Percentiles rank a stretch among this genome's conserved stretches.
Evolutionary conservation across 208 protist species (phyloP).

Genomic region (Trypanosoma brucei): DNA sequence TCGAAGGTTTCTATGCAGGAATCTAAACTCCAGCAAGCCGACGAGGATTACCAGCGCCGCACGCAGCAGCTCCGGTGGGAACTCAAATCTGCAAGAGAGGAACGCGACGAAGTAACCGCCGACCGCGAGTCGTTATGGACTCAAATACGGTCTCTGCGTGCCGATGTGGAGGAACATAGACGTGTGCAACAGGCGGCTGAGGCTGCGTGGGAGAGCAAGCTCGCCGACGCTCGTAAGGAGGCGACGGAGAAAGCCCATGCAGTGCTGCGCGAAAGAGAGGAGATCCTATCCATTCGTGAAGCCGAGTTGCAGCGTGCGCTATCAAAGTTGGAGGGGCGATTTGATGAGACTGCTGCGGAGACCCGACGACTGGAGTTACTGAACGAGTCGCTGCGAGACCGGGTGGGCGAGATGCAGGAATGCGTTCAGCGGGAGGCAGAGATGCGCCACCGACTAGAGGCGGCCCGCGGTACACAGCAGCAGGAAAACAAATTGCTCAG

Average conservation of each 20-base stretch:
- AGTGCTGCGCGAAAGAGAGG: slow-evolving; percentile 31
- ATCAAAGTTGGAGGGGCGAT: slow-evolving; percentile 17
- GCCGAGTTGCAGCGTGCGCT: slow-evolving; percentile 18
- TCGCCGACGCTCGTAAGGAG: slow-evolving; percentile 14
- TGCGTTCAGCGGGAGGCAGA: slow-evolving; percentile 13
- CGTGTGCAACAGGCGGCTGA: slow-evolving; percentile 15
- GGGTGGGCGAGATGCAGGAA: slow-evolving; percentile 17
- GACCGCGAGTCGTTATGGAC: slow-evolving; percentile 37
- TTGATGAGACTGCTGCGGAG: slow-evolving; percentile 12
- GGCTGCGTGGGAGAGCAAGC: slow-evolving; percentile 11
- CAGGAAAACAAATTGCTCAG: slow-evolving; percentile 10
- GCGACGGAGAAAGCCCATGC: slow-evolving; percentile 22
- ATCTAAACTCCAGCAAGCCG: slow-evolving; percentile 28
- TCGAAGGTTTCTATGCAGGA: slow-evolving; percentile 18
- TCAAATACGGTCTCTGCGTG: slow-evolving; percentile 30
- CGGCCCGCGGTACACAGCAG: slow-evolving; percentile 9
- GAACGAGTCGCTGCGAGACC: slow-evolving; percentile 12
- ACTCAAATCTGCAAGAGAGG: slow-evolving; percentile 26
- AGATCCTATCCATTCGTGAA: slow-evolving; percentile 27
- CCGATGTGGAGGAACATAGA: slow-evolving; percentile 16
- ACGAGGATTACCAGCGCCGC: slow-evolving; percentile 30
- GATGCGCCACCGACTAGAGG: slow-evolving; percentile 21
- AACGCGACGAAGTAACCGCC: slow-evolving; percentile 30
- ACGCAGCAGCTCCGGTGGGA: slow-evolving; percentile 35
- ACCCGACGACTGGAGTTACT: slow-evolving; percentile 16